Evolutionary conservation across 495 filamentous ascomycete genomes (phyloP), one percentile per base, ranked within the genome.

Genomic region (Diplogelasinospora grovesii): DNA sequence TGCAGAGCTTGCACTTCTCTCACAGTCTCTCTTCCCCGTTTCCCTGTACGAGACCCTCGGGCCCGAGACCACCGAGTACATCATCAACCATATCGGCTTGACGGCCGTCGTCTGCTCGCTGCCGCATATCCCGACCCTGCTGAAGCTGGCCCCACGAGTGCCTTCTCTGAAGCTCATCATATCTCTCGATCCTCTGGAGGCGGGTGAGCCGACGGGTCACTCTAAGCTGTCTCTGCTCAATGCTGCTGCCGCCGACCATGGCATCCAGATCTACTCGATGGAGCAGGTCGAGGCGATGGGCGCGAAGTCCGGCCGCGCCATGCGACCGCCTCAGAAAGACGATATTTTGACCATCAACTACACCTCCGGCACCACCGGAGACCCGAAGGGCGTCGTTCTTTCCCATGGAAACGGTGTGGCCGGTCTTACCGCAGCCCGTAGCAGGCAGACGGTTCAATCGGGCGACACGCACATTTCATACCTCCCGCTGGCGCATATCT

Each of bases 11-110:
- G 92, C 81, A 27, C 85, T 88, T 49, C 78, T 87, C 65, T 89
- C 87, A 14, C 93, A 97, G 65, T 78, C 83, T 14, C 75, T 96
- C 23, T 97, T 72, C 63, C 84, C 84, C 19, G 89, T 97, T 43
- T 95, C 90, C 10, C 83, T 98, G 27, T 98, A 98, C 69, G 92
- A 98, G 64, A 95, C 92, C 10, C 74, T 98, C 14, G 89, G 92
- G 13, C 76, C 92, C 22, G 83, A 92, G 50, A 75, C 88, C 10
- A 87, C 86, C 27, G 89, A 96, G 66, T 97, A 86, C 60, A 96
- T 98, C 58, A 85, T 95, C 61, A 93, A 89, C 58, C 92, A 98
- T 60, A 78, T 86, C 31, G 71, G 78, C 26, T 64, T 98, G 30
- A 64, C 65, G 43, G 85, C 81, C 54, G 79, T 98, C 26, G 78